Evolutionary conservation across 345 rosid genomes (phyloP).

Genomic region (Populus davidiana): DNA sequence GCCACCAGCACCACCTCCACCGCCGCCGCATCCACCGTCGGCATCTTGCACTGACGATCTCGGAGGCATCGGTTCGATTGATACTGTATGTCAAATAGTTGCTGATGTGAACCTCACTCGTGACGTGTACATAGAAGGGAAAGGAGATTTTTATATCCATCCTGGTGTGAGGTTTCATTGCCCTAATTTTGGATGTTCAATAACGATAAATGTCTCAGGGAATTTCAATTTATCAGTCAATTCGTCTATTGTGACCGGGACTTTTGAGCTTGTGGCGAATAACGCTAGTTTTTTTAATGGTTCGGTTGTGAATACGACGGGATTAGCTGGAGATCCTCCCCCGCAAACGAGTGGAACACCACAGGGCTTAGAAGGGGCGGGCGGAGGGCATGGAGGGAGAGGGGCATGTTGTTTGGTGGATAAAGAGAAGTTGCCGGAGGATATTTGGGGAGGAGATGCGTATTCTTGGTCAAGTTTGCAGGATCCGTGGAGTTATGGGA

Average conservation of each 20-base stretch:
- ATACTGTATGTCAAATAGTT: constrained; percentile 80
- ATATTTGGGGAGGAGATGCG: constrained; percentile 99
- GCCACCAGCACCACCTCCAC: constrained; percentile 96
- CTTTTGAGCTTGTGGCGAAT: constrained; percentile 64
- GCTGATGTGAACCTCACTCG: constrained; percentile 78
- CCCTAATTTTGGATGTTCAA: constrained; percentile 56
- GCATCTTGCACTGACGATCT: constrained; percentile 88
- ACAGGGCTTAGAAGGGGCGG: constrained; percentile 79
- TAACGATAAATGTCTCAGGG: constrained; percentile 72
- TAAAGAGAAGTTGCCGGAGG: constrained; percentile 71
- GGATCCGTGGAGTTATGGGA: constrained; percentile 77
- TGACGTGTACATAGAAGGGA: constrained; percentile 80
- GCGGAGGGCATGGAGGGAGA: constrained; percentile 98
- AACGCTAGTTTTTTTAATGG: constrained; percentile 63
- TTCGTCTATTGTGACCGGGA: constrained; percentile 62
- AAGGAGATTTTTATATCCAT: constrained; percentile 67
- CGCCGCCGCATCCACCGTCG: constrained; percentile 90
- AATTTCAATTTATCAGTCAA: constrained; percentile 64
- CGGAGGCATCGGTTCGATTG: constrained; percentile 78
- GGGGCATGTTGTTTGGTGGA: constrained; percentile 82
- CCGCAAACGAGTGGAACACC: constrained; percentile 97
- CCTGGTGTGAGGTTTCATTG: constrained; percentile 76
- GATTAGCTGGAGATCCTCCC: constrained; percentile 78
- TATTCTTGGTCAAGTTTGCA: constrained; percentile 89
- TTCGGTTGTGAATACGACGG: constrained; percentile 77